These are phyloP conservation scores for Chlorella sp. DNA, from an alignment of 139 green algal species.

Conservation along the genomic window DNA sequence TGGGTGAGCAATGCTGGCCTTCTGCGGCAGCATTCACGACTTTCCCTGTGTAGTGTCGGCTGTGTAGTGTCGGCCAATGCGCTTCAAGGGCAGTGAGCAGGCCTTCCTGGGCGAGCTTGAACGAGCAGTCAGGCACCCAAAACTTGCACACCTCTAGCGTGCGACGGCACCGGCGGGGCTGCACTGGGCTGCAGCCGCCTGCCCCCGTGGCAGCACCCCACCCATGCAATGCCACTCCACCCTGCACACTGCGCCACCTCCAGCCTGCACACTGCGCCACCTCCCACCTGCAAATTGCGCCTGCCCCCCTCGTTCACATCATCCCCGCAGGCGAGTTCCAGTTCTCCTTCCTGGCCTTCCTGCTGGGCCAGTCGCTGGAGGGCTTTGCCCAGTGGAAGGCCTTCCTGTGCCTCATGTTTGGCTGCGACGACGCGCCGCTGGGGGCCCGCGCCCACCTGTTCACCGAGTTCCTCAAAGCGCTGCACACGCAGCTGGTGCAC, in stretches of 20 bases:
- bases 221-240: too few relatives aligned
- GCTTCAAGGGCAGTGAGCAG: too few relatives aligned
- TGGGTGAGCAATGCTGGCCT: conserved; percentile 64
- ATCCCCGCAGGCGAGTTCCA: conserved; percentile 54
- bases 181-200: background rate
- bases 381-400: conserved; percentile 83
- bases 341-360: conserved; percentile 87
- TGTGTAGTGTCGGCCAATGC: too few relatives aligned
- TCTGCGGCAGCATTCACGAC: too few relatives aligned
- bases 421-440: conserved; percentile 63
- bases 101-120: background rate
- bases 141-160: too few relatives aligned
- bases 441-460: conserved; percentile 48
- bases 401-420: conserved; percentile 75
- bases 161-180: too few relatives aligned
- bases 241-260: background rate
- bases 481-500: conserved; percentile 63
- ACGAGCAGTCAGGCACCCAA: too few relatives aligned
- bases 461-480: conserved; percentile 27
- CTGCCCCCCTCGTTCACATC: too few relatives aligned
- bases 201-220: too few relatives aligned
- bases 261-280: background rate
- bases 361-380: conserved; percentile 81
- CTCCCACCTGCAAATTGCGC: background rate
- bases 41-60: too few relatives aligned